A percentile compares a stretch with the other conserved stretches of the same genome.
Evolutionary conservation across 116 monocot genomes (phyloP).

Genomic region (Cymodocea nodosa): DNA sequence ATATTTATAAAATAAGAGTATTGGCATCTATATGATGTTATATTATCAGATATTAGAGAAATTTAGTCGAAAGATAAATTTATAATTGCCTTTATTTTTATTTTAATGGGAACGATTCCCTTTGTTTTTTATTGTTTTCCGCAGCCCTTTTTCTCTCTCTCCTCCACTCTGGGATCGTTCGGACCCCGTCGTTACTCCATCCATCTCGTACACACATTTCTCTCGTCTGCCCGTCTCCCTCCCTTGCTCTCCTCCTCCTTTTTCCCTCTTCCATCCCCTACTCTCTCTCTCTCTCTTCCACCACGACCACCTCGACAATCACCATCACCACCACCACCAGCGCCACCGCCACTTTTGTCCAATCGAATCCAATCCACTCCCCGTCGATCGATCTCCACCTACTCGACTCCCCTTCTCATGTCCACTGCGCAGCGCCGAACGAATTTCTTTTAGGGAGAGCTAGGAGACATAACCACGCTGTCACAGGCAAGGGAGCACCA

Average conservation of each 20-base stretch:
- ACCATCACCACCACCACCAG: no score
- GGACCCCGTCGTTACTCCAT: slow-evolving; percentile 1
- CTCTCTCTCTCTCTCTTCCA: background rate
- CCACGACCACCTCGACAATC: no score
- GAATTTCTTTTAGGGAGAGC: background rate
- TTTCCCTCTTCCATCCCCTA: background rate
- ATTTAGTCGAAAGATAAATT: no score
- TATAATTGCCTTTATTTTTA: background rate
- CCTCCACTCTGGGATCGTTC: background rate
- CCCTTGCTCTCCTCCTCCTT: background rate
- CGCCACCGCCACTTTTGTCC: background rate
- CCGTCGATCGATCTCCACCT: background rate
- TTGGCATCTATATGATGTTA: no score
- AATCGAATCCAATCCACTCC: background rate
- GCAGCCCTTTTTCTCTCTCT: background rate
- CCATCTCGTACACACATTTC: slow-evolving; percentile 1
- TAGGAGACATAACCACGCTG: background rate
- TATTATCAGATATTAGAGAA: no score
- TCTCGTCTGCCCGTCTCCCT: background rate
- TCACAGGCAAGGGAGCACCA: background rate
- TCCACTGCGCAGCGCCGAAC: background rate
- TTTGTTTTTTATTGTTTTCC: background rate
- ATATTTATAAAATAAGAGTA: no score
- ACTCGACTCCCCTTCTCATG: background rate
- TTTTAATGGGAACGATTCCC: background rate